These are phyloP conservation scores for Parascedosporium putredinis DNA, from an alignment of 2,329 filamentous ascomycete species.

Conservation along the genomic window DNA sequence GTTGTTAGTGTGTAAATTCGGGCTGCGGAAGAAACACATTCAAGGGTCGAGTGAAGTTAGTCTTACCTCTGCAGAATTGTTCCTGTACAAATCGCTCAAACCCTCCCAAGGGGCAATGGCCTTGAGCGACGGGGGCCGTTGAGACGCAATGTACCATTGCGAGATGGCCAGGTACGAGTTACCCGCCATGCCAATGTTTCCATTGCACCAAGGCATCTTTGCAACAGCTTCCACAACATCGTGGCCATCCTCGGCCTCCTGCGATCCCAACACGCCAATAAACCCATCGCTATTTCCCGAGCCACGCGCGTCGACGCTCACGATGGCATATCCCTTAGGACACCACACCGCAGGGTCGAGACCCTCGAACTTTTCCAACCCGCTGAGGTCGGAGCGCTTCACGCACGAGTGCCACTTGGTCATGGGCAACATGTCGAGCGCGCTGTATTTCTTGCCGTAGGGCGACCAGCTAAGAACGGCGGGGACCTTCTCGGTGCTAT, in stretches of 20 bases:
- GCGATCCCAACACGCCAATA: constrained; percentile 10
- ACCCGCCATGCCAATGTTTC: constrained; percentile 21
- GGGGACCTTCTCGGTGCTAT: constrained; percentile 25
- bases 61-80: constrained; percentile 3
- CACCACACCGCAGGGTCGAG: constrained; percentile 19
- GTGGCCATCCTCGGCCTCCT: constrained; percentile 19
- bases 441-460: constrained; percentile 36
- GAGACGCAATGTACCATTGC: constrained; percentile 16
- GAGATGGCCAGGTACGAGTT: constrained; percentile 19
- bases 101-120: constrained; percentile 30
- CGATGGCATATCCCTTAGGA: constrained; percentile 22
- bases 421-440: constrained; percentile 24
- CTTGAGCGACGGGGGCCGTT: constrained; percentile 14
- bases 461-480: constrained; percentile 32
- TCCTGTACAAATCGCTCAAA: constrained; percentile 13
- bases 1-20: no score
- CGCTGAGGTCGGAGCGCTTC: constrained; percentile 13
- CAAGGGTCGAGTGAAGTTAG: not conserved
- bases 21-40: no score
- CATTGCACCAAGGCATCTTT: constrained; percentile 20
- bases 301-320: constrained; percentile 24
- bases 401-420: constrained; percentile 15
- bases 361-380: constrained; percentile 17
- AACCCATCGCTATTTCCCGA: constrained; percentile 13
- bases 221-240: constrained; percentile 20